Conservation (phyloP, 805 yeast genomes). For the Pichia thaimueangensis region DNA sequence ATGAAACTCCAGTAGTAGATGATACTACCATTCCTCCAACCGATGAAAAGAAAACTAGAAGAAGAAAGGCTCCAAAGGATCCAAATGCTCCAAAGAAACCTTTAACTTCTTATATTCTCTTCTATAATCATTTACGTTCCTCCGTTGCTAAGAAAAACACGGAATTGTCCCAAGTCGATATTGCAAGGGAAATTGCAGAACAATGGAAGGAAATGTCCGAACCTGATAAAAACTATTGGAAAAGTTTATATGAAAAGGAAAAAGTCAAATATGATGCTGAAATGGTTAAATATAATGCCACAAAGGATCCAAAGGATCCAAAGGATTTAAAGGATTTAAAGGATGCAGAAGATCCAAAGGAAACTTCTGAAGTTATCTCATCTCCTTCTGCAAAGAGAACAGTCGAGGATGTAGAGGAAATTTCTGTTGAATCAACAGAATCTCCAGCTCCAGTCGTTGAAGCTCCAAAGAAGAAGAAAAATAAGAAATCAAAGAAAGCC, state of each 20-base stretch:
- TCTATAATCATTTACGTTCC: conserved; percentile 68
- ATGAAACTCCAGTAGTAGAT: neutral
- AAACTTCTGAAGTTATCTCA: no score
- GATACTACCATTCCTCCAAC: neutral
- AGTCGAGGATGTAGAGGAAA: neutral
- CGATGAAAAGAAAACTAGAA: conserved; percentile 35
- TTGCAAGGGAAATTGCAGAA: conserved; percentile 71
- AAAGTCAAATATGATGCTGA: conserved; percentile 32
- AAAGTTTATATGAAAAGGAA: conserved; percentile 47
- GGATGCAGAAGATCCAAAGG: neutral
- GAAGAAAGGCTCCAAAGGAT: conserved; percentile 54
- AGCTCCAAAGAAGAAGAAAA: conserved; percentile 48
- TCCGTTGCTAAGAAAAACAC: conserved; percentile 66
- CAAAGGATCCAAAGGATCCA: neutral
- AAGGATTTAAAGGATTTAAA: neutral
- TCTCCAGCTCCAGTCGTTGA: neutral
- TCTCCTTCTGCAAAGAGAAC: no score
- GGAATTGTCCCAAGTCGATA: conserved; percentile 65
- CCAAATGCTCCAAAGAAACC: conserved; percentile 97
- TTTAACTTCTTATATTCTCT: conserved; percentile 76
- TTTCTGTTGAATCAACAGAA: neutral
- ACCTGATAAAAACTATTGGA: conserved; percentile 68
- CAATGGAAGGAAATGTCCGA: conserved; percentile 71
- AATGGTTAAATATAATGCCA: conserved; percentile 23
- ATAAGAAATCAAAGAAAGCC: conserved; percentile 26